A percentile compares a stretch with the other conserved stretches of the same genome.
Evolutionary conservation across 2,329 filamentous ascomycete species (phyloP).

Genomic region (Sphaerulina vaccinii): DNA sequence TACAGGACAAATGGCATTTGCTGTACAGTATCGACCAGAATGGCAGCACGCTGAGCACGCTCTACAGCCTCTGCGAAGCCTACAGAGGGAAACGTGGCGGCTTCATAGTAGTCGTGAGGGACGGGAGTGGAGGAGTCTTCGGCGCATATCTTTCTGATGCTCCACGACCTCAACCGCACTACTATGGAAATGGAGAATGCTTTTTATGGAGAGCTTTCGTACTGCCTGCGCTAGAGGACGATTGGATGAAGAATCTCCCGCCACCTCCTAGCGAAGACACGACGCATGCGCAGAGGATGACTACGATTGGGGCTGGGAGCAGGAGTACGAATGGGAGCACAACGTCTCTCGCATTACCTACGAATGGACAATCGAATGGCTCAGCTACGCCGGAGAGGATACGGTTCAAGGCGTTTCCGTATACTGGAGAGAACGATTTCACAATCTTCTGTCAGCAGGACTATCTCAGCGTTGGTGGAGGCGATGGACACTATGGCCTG

Average conservation of each 20-base stretch:
- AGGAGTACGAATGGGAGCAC: conserved; percentile 24
- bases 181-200: conserved; percentile 95
- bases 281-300: conserved; percentile 60
- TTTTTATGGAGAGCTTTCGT: conserved; percentile 81
- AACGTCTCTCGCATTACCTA: conserved; percentile 30
- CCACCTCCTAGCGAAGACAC: conserved; percentile 69
- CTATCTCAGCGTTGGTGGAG: conserved; percentile 82
- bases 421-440: conserved; percentile 94
- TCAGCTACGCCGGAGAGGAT: conserved; percentile 67
- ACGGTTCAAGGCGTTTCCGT: conserved; percentile 95
- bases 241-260: conserved; percentile 59
- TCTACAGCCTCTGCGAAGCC: conserved; percentile 75
- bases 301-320: conserved; percentile 49
- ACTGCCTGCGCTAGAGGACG: conserved; percentile 56
- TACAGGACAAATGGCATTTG: conserved; percentile 82
- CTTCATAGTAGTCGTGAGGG: conserved; percentile 84
- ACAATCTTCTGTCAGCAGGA: conserved; percentile 87
- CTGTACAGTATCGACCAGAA: conserved; percentile 90
- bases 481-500: conserved; percentile 84
- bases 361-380: conserved; percentile 26
- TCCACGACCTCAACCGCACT: conserved; percentile 76
- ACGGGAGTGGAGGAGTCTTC: conserved; percentile 75
- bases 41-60: conserved; percentile 79
- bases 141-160: conserved; percentile 91
- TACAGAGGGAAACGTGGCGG: conserved; percentile 70